Evolutionary conservation across 176 grass and related monocot genomes (phyloP).

Genomic region (Bonia amplexicaulis): DNA sequence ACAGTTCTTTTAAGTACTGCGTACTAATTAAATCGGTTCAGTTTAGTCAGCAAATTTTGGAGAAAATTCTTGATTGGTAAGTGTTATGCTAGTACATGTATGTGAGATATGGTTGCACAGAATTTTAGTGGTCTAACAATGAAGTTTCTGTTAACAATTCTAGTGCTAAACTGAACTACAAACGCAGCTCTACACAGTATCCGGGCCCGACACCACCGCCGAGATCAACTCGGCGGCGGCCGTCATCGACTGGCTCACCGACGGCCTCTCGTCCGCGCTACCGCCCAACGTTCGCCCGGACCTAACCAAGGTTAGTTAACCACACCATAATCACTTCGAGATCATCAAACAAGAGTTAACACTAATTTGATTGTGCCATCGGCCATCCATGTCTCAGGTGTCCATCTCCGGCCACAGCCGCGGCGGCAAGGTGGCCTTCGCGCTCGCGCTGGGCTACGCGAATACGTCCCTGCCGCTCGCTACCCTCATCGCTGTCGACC

Average conservation of each 20-base stretch:
- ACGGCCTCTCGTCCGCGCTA: slow-evolving; percentile 38
- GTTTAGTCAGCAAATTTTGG: not conserved
- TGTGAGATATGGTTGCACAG: not conserved
- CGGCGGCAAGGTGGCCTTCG: slow-evolving; percentile 80
- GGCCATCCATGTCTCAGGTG: not conserved
- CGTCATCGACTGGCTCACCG: slow-evolving; percentile 57
- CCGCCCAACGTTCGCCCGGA: slow-evolving; percentile 20
- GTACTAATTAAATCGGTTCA: no score
- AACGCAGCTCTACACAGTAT: slow-evolving; percentile 54
- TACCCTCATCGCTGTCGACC: slow-evolving; percentile 67
- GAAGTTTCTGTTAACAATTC: not conserved
- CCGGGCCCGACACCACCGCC: slow-evolving; percentile 51
- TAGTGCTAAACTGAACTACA: not conserved
- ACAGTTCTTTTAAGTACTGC: no score
- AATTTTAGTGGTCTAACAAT: not conserved
- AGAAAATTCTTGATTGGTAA: not conserved
- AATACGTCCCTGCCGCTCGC: slow-evolving; percentile 36
- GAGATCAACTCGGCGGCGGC: slow-evolving; percentile 64
- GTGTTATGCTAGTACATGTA: not conserved
- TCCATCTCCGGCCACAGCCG: slow-evolving; percentile 79
- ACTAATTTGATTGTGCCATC: no score
- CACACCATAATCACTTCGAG: not conserved
- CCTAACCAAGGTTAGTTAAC: slow-evolving; percentile 9
- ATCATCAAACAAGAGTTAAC: not conserved
- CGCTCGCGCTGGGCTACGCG: slow-evolving; percentile 44